Evolutionary conservation across 1,284 basidiomycete genomes (phyloP), one percentile per base, ranked within the genome.

Genomic region (Kwoniella shivajii): DNA sequence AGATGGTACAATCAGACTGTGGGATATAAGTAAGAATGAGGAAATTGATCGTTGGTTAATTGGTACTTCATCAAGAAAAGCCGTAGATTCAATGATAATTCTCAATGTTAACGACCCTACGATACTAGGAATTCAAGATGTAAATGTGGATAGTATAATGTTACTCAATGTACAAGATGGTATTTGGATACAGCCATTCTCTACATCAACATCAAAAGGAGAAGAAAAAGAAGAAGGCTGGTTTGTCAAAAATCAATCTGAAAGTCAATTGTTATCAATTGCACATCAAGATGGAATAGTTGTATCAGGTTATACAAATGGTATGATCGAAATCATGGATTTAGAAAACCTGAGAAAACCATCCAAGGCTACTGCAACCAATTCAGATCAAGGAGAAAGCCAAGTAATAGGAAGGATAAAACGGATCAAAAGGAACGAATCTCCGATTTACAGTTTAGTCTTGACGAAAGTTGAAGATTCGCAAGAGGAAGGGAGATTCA

Each of bases 1-100:
- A 54, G 90, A 92, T 69, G 84, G 85, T 2, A 86, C 85, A 0
- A 71, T 90, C 20, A 81, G 86, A 27, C 77, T 89, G 4, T 93
- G 89, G 89, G 87, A 91, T 65, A 84, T 90, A 3, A 80, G 83
- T 3, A 79, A 80, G 5, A 84, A 81, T 11, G 73, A 75, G 31
- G 81, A 83, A 67, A 81, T 84, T 41, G 75, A 80, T 57, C 61
- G 76, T 27, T 73, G 73, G 72, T 44, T 39, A 2, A 50, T 64
- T 9, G 59, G 46, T 4, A 71, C 71, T 38, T 69, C 79, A 41
- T 59, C 41, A 20, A 50, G 54, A 47, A 54, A 51, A 10, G 54
- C 60, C 2, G 59, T 75, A 0, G 73, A 74, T 24, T 63, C 38
- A 13, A 48, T 77, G 24, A 57, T 66, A 0, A 45, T 70, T 6